Base-by-base conservation (phyloP, 768 basidiomycete genomes). In the Amanita pseudoporphyria region DNA sequence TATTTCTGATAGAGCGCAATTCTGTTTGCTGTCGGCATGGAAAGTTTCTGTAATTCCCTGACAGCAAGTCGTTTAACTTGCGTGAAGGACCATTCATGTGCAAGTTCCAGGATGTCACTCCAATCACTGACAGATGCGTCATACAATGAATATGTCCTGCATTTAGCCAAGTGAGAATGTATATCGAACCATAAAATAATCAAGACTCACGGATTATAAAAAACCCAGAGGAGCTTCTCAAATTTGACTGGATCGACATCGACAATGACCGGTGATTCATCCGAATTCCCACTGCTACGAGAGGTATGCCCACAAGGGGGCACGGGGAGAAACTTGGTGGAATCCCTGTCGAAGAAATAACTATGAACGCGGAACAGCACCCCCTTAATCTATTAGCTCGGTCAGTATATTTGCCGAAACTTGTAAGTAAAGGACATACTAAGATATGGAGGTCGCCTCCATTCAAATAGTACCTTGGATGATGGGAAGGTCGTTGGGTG, bases 181-280 rank as follows among this genome's bases (percentile, higher is more conserved):
- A 30, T 16, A n/a, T 6, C n/a, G n/a, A n/a, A 5, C 26, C 7
- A 14, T 10, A 5, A 21, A 31, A 41, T 12, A 5, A 32, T 4
- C 7, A 24, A 33, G 19, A 67, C 77, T 48, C 52, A 82, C 82
- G 71, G 67, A 46, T 81, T 80, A 45, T 84, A 84, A 43, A 83
- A 79, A 0, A 82, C 71, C 76, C 76, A 82, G 0, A 81, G 60
- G 40, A 83, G 75, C 0, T 72, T 71, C 13, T 71, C 67, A 47
- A 82, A 79, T 18, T 81, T 78, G 4, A 66, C 62, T 0, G 69
- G 65, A 21, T 67, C 69, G 9, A 69, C 65, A 14, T 71, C 67
- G 1, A 84, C 62, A 0, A 63, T 60, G 18, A 73, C 64, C 0
- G 73, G 67, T 5, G 62, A 64, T 0, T 50, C 5, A 16, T 73